Evolutionary conservation across 305 asterid species (phyloP).

Genomic region (Fraxinus platypoda): DNA sequence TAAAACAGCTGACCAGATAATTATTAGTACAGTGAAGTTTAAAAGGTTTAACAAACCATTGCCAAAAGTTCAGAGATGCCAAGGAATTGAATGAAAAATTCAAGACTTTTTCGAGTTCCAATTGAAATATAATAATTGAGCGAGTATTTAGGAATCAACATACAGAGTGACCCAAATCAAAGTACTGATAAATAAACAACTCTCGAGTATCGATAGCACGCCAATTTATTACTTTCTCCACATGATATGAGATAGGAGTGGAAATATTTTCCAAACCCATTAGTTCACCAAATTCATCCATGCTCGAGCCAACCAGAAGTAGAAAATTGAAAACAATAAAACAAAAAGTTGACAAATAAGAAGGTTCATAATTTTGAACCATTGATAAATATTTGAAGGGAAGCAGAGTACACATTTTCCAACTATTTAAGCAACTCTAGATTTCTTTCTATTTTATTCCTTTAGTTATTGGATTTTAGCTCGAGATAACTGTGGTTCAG

Average conservation of each 20-base stretch:
- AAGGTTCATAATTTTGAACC: not conserved
- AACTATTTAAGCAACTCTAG: not conserved
- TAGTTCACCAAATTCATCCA: not conserved
- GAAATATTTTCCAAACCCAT: not conserved
- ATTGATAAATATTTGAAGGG: not conserved
- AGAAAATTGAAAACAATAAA: not conserved
- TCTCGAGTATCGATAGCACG: not conserved
- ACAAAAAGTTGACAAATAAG: not conserved
- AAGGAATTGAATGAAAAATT: not conserved
- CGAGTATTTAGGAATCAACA: not conserved
- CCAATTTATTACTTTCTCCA: not conserved
- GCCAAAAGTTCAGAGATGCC: not conserved
- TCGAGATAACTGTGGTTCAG: not conserved
- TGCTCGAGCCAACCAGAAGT: not conserved
- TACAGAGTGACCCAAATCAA: not conserved
- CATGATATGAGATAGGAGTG: not conserved
- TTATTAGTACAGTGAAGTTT: not conserved
- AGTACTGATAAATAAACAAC: not conserved
- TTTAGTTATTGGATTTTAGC: not conserved
- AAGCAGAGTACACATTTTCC: not conserved
- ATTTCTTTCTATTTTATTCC: not conserved
- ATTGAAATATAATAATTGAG: not conserved
- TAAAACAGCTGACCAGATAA: not conserved
- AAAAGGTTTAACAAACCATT: not conserved
- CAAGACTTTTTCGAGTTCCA: not conserved